Evolutionary conservation across 2,329 filamentous ascomycete genomes (phyloP), one percentile per base, ranked within the genome.

Genomic region (Penicillium hesseltinei): DNA sequence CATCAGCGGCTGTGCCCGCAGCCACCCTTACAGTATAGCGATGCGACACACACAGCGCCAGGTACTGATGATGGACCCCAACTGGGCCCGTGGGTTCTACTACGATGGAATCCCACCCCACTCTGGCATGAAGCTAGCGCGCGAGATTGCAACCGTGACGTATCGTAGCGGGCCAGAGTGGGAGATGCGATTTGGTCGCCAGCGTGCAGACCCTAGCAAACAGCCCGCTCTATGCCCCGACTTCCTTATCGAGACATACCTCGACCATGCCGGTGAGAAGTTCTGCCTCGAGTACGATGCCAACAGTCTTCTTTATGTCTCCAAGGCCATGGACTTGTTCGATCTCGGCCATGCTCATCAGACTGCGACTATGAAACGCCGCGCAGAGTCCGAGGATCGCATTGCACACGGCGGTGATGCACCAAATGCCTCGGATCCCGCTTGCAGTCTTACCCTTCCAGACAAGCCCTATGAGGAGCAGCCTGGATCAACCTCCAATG

Each of bases 281-380:
- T 99, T 96, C 80, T 97, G 92, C 71, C 82, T 99, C 27, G 92
- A 94, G 62, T 97, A 97, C 72, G 94, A 99, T 69, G 87, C 94
- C 27, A 99, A 99, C 76, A 96, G 92, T 70, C 78, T 97, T 39
- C 81, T 99, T 2, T 99, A 99, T 73, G 91, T 99, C 56, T 96
- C 91, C 73, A 99, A 99, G 77, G 94, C 94, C 5, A 99, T 99
- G 94, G 94, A 99, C 71, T 81, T 99, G 13, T 99, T 99, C 73
- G 94, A 99, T 69, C 83, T 99, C 0, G 92, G 94, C 25, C 79
- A 80, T 47, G 82, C 85, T 40, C 87, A 88, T 69, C 90, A 92
- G 71, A 74, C 78, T 4, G 84, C 82, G 21, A 85, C 89, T 2
- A 79, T 79, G 21, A 70, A 79, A 33, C 83, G 91, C 29, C 81